Evolutionary conservation across 2,329 filamentous ascomycete genomes (phyloP).

Genomic region (Cordyceps cateniannulata): DNA sequence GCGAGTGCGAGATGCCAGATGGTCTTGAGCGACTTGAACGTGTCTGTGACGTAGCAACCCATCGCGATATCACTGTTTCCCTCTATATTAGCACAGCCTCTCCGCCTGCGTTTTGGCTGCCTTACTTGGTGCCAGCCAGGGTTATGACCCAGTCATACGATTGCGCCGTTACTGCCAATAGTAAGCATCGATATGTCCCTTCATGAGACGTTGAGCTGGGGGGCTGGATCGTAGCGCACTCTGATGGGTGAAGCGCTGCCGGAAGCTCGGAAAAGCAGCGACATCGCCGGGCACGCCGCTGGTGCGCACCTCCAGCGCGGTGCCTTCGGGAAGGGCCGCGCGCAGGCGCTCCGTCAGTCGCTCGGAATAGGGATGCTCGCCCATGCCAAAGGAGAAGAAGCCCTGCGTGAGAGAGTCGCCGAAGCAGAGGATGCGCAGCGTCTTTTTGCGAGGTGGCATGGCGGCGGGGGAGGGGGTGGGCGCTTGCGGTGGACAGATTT

Average conservation of each 20-base stretch:
- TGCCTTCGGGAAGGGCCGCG: constrained; percentile 34
- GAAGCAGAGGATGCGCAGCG: constrained; percentile 54
- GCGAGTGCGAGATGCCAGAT: constrained; percentile 45
- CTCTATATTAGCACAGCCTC: not conserved
- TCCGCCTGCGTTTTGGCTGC: not conserved
- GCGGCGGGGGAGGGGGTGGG: not conserved
- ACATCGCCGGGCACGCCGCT: constrained; percentile 47
- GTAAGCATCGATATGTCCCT: not conserved
- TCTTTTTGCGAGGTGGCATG: constrained; percentile 24
- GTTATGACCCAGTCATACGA: constrained; percentile 55
- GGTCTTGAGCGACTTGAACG: constrained; percentile 42
- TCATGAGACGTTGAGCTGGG: not conserved
- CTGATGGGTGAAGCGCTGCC: constrained; percentile 25
- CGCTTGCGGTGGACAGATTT: not conserved
- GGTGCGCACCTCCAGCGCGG: constrained; percentile 37
- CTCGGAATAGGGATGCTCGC: constrained; percentile 47
- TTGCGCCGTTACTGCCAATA: not conserved
- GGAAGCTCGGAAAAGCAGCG: constrained; percentile 30
- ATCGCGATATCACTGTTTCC: constrained; percentile 44
- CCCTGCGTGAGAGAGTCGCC: constrained; percentile 59
- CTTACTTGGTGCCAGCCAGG: constrained; percentile 58
- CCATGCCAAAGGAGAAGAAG: constrained; percentile 36
- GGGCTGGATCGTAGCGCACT: constrained; percentile 25
- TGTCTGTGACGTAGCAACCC: constrained; percentile 29
- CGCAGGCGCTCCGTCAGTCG: constrained; percentile 41